Base-by-base conservation (phyloP, 106 monocot species). In the Dioscorea zingiberensis region DNA sequence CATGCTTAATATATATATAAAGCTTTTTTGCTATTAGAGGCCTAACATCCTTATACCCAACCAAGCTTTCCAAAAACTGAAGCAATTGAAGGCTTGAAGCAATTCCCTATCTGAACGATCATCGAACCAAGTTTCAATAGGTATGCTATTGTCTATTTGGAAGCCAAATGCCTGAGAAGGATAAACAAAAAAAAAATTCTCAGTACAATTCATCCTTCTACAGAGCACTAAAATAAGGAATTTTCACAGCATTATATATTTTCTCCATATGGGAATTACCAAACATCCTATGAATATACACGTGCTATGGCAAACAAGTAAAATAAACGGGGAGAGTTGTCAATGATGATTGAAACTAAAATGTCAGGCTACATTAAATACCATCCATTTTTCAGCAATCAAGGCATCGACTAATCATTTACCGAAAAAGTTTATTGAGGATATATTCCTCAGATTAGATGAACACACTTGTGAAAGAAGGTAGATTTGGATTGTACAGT, bases 91-190 rank as follows among this genome's bases (percentile, higher is more conserved):
- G n/a, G n/a, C n/a, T n/a, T n/a, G n/a, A 26, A 82, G 68, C 71
- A 98, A 66, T 60, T 83, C 97, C 10, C 49, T 59, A 69, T 98
- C 97, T 13, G 81, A 79, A 0, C 78, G 78, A 67, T 98, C 92
- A 48, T 98, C 92, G 25, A 92, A 98, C 97, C 97, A 98, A 77
- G 92, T 98, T 63, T 92, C 97, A 13, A 98, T 98, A 0, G 97
- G 97, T 60, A 98, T 86, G 8, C 97, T 92, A 60, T 98, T 98
- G 68, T 98, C 97, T 63, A 98, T 55, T 60, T 98, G 97, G 68
- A 98, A 98, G 47, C 97, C 97, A 86, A 98, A 98, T 60, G 92
- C 97, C 97, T 98, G 81, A 19, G 54, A 53, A 54, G 38, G 38
- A 38, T 38, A 10, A 38, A 38, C 38, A 38, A 38, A 8, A n/a